These are phyloP conservation scores for Saposhnikovia divaricata DNA, from an alignment of 129 eudicot species.

Conservation along the genomic window DNA sequence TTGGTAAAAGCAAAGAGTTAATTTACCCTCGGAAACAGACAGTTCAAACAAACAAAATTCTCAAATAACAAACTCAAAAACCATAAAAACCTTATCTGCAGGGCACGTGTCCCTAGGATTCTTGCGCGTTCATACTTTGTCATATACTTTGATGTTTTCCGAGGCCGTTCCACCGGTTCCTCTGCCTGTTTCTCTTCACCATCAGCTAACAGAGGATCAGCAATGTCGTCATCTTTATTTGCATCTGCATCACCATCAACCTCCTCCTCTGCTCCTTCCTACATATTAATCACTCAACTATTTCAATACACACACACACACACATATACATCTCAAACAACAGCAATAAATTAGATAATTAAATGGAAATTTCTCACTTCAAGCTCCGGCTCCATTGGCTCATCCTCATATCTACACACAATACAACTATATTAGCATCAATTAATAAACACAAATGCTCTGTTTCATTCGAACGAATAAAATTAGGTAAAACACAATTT, in stretches of 20 bases:
- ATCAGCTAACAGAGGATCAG: conserved; percentile 56
- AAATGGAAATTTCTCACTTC: conserved; percentile 35
- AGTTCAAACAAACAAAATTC: neutral
- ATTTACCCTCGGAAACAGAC: neutral
- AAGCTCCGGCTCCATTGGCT: conserved; percentile 81
- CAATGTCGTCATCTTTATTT: conserved; percentile 42
- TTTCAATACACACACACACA: neutral
- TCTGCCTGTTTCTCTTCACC: conserved; percentile 53
- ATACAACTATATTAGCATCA: neutral
- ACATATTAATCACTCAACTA: neutral
- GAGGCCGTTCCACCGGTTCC: conserved; percentile 45
- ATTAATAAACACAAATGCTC: neutral
- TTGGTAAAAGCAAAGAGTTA: conserved; percentile 2
- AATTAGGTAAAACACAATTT: neutral
- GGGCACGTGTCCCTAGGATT: conserved; percentile 88
- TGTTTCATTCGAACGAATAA: neutral
- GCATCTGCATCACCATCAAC: conserved; percentile 53
- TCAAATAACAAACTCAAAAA: neutral
- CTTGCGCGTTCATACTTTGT: conserved; percentile 94
- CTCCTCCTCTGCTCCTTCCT: conserved; percentile 88
- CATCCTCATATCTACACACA: conserved; percentile 64
- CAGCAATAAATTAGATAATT: neutral
- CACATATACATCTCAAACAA: neutral
- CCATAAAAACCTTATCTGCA: conserved; percentile 63
- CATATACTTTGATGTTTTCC: conserved; percentile 91